These are phyloP conservation scores for Vaccinium vitisidaea DNA, from an alignment of 148 eudicot genomes.

Conservation along the genomic window DNA sequence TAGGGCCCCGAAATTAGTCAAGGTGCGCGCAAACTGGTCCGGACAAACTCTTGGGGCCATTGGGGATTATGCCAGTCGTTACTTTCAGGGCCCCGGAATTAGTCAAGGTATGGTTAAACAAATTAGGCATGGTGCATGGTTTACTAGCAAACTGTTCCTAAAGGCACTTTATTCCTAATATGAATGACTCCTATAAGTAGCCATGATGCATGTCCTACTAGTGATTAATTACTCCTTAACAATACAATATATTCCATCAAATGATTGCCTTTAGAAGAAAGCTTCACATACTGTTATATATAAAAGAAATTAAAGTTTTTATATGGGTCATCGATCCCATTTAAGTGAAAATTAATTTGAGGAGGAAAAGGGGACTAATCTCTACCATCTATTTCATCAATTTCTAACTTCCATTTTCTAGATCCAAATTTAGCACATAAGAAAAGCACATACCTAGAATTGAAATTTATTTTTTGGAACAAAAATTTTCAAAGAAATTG, in stretches of 20 bases:
- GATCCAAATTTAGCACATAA: no score
- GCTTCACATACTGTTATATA: not conserved
- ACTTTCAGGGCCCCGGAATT: no score
- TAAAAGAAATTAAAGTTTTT: not conserved
- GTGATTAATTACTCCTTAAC: not conserved
- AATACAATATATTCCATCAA: not conserved
- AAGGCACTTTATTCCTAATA: not conserved
- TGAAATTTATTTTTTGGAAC: no score
- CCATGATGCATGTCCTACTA: not conserved
- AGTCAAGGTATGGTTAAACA: no score
- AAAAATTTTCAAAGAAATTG: no score
- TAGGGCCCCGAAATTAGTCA: no score
- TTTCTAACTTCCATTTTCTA: no score
- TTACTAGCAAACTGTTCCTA: not conserved
- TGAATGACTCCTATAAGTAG: not conserved
- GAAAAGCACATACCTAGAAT: no score
- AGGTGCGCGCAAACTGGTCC: no score
- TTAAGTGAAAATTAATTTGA: not conserved
- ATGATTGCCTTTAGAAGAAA: not conserved
- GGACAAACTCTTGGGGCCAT: no score
- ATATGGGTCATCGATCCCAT: not conserved
- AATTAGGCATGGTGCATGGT: not conserved
- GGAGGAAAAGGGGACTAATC: not conserved
- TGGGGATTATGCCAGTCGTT: no score
- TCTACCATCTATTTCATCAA: no score